phyloP scores from a whole-genome alignment of 2,329 filamentous ascomycete species.

The Hypoxylon sp. region DNA sequence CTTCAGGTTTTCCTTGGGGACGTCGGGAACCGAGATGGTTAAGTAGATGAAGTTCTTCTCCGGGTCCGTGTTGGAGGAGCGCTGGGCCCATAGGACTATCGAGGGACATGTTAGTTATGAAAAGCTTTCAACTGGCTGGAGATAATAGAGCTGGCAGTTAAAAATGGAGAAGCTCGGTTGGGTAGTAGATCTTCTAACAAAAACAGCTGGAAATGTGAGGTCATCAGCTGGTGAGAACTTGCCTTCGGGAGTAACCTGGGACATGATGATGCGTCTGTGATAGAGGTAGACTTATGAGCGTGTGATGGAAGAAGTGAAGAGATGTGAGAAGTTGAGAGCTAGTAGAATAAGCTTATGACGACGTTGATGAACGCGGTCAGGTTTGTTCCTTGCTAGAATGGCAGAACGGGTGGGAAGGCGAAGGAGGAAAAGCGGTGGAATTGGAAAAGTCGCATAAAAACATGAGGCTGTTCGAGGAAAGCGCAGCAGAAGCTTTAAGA shows the following conservation, averaged over 20 bases:
- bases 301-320: neutral
- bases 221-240: constrained; percentile 23
- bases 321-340: neutral
- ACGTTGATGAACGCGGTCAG: neutral
- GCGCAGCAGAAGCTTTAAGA: constrained; percentile 35
- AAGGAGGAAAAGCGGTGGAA: constrained; percentile 25
- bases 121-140: constrained; percentile 16
- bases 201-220: neutral
- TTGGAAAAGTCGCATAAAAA: constrained; percentile 18
- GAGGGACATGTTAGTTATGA: constrained; percentile 21
- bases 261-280: constrained; percentile 35
- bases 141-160: neutral
- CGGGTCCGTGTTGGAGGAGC: constrained; percentile 80
- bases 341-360: constrained; percentile 3
- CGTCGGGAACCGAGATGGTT: constrained; percentile 87
- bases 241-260: constrained; percentile 52
- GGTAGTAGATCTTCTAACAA: neutral
- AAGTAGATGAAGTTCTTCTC: constrained; percentile 96
- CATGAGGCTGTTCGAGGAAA: constrained; percentile 33
- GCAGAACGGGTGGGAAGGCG: constrained; percentile 20
- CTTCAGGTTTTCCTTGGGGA: constrained; percentile 76
- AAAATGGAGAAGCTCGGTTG: neutral
- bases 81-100: constrained; percentile 96
- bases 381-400: constrained; percentile 10
- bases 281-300: neutral